Evolutionary conservation across 83 land plant species (phyloP).

Genomic region (Picea abies): DNA sequence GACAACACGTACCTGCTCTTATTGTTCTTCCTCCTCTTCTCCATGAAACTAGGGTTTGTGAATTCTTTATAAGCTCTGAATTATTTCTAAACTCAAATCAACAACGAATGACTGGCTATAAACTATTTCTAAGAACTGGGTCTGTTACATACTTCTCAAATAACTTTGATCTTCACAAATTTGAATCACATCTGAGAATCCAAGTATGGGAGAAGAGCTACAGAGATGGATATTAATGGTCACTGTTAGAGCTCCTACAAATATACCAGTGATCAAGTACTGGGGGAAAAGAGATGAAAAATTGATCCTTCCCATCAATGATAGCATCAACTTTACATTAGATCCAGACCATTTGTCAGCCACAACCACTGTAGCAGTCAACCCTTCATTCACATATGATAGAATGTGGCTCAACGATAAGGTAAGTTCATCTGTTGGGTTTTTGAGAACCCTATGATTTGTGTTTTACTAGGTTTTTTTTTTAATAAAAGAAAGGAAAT

Average conservation of each 20-base stretch:
- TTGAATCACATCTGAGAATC: background rate
- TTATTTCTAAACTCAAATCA: too few relatives aligned
- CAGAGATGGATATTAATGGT: conserved; percentile 66
- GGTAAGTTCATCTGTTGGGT: conserved; percentile 25
- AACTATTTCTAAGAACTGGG: too few relatives aligned
- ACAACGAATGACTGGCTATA: too few relatives aligned
- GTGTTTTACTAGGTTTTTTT: background rate
- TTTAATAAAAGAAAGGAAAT: background rate
- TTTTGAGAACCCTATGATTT: background rate
- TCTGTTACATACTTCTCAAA: too few relatives aligned
- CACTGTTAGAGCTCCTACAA: conserved; percentile 92
- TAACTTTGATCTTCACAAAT: background rate
- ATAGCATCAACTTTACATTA: conserved; percentile 93
- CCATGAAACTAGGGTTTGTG: too few relatives aligned
- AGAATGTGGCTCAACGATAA: conserved; percentile 99
- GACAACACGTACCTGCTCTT: too few relatives aligned
- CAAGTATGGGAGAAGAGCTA: conserved; percentile 9
- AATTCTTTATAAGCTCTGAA: too few relatives aligned
- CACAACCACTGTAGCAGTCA: conserved; percentile 93
- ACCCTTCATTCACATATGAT: conserved; percentile 74
- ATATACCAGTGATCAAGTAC: conserved; percentile 98
- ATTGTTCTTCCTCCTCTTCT: too few relatives aligned
- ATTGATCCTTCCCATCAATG: conserved; percentile 90
- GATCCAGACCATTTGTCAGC: conserved; percentile 91
- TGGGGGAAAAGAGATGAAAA: conserved; percentile 97